A percentile compares a stretch with the other conserved stretches of the same genome.
Evolutionary conservation across 768 basidiomycete genomes (phyloP).

Genomic region (Kwoniella newhampshirensis): DNA sequence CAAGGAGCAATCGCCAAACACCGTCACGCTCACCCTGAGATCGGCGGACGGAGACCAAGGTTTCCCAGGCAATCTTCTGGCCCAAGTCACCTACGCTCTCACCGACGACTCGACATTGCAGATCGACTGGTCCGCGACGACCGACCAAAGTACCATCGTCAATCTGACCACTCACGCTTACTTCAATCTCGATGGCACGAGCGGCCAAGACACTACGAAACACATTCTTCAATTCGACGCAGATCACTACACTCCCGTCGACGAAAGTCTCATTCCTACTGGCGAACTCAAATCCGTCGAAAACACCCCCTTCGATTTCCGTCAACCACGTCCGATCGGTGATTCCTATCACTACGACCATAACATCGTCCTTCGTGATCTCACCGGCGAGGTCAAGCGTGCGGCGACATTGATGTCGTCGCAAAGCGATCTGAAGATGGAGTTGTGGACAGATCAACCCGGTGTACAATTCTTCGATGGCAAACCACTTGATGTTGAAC

Average conservation of each 20-base stretch:
- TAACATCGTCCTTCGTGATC: slow-evolving; percentile 16
- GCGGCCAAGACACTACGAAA: slow-evolving; percentile 9
- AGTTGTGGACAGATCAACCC: slow-evolving; percentile 21
- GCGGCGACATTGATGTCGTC: slow-evolving; percentile 10
- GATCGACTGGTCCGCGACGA: slow-evolving; percentile 18
- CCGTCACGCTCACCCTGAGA: slow-evolving; percentile 11
- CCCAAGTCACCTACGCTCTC: slow-evolving; percentile 11
- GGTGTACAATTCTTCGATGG: slow-evolving; percentile 18
- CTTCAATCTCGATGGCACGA: slow-evolving; percentile 19
- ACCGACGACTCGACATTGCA: neutral
- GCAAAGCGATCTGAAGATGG: slow-evolving; percentile 16
- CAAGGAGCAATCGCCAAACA: slow-evolving; percentile 4
- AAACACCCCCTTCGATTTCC: slow-evolving; percentile 19
- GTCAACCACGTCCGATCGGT: slow-evolving; percentile 10
- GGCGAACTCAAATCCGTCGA: slow-evolving; percentile 12
- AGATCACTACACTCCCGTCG: slow-evolving; percentile 19
- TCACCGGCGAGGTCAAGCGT: slow-evolving; percentile 6
- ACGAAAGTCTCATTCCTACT: slow-evolving; percentile 19
- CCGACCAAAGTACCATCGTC: slow-evolving; percentile 18
- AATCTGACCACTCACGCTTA: slow-evolving; percentile 20
- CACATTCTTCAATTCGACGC: slow-evolving; percentile 16
- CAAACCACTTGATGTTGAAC: slow-evolving; percentile 3
- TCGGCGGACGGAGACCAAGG: slow-evolving; percentile 21
- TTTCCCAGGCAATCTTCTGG: slow-evolving; percentile 13
- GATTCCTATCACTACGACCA: slow-evolving; percentile 19